Evolutionary conservation across 371 early-diverging fungal species (phyloP), one percentile per base, ranked within the genome.

Genomic region (Antonospora locustae): DNA sequence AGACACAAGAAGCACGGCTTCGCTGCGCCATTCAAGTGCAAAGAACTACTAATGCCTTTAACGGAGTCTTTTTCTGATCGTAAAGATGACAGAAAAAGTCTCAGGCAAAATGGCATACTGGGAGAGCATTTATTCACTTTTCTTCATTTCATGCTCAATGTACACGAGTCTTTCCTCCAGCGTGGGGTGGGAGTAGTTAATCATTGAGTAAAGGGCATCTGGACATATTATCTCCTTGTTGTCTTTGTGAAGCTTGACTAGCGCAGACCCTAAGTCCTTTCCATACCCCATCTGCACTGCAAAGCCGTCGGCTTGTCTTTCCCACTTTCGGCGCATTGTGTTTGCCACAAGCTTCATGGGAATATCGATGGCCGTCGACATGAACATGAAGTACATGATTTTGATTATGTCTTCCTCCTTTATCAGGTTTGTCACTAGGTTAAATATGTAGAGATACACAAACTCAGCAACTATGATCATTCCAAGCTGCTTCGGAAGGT

Each of bases 261-360:
- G 75, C 3, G 81, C 87, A 40, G 79, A 78, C 20, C 79, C 79
- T 36, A 95, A 73, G 5, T 79, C 72, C 28, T 78, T 72, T 12
- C 82, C 83, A 69, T 88, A 78, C 39, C 81, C 80, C 60, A 82
- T 78, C 19, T 58, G 38, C 3, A 90, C 63, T 17, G 68, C 88
- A 77, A 80, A 95, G 3, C 79, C 80, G 66, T 95, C 96, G 0
- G 96, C 94, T 73, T 92, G 81, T 63, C 85, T 88, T 70, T 95
- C 96, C 59, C 85, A 79, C 55, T 78, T 75, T 41, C 96, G 80
- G 22, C 85, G 84, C 55, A 86, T 71, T 3, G 82, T 74, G 66
- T 90, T 90, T 65, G 77, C 75, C 40, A 81, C 58, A 67, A 89
- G 86, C 9, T 76, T 73, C 38, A 85, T 69, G 22, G 86, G 52